Conservation (phyloP, 73 alveolate species). For the Paramecium bursaria region DNA sequence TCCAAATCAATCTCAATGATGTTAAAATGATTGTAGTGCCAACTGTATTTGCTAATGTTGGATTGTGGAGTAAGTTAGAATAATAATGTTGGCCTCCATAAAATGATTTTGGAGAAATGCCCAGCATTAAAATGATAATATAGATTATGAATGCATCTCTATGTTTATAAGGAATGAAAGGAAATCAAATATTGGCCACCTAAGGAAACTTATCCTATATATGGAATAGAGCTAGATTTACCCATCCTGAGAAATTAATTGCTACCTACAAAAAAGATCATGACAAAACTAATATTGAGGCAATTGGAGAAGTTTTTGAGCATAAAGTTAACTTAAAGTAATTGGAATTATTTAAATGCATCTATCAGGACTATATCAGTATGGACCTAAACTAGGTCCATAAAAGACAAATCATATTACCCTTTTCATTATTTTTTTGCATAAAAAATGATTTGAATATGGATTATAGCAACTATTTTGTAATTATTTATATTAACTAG, state of each 20-base stretch:
- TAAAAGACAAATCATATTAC: slow-evolving; percentile 59
- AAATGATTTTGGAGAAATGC: slow-evolving; percentile 58
- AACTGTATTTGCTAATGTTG: slow-evolving; percentile 58
- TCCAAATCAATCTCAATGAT: slow-evolving; percentile 12
- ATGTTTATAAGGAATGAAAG: slow-evolving; percentile 3
- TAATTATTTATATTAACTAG: too few relatives aligned
- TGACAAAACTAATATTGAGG: slow-evolving; percentile 40
- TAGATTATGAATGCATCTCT: slow-evolving; percentile 19
- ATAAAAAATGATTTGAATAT: slow-evolving; percentile 57
- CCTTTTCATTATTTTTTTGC: slow-evolving; percentile 56
- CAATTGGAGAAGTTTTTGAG: slow-evolving; percentile 65
- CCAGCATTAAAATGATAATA: slow-evolving; percentile 58
- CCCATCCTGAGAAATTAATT: slow-evolving; percentile 51
- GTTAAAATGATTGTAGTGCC: slow-evolving; percentile 63
- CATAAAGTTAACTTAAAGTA: slow-evolving; percentile 51
- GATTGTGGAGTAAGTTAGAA: slow-evolving; percentile 62
- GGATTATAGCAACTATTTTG: slow-evolving; percentile 15
- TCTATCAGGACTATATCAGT: slow-evolving; percentile 2
- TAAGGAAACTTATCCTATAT: slow-evolving; percentile 67
- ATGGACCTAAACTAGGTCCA: slow-evolving; percentile 19
- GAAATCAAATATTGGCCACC: slow-evolving; percentile 50
- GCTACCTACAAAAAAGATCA: slow-evolving; percentile 9
- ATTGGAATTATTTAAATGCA: slow-evolving; percentile 65
- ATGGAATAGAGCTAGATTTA: slow-evolving; percentile 60
- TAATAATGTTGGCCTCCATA: slow-evolving; percentile 64